Percentiles rank a stretch among this genome's conserved stretches.
Evolutionary conservation across 2,329 filamentous ascomycete genomes (phyloP).

Genomic region (Cryphonectria radicalis): DNA sequence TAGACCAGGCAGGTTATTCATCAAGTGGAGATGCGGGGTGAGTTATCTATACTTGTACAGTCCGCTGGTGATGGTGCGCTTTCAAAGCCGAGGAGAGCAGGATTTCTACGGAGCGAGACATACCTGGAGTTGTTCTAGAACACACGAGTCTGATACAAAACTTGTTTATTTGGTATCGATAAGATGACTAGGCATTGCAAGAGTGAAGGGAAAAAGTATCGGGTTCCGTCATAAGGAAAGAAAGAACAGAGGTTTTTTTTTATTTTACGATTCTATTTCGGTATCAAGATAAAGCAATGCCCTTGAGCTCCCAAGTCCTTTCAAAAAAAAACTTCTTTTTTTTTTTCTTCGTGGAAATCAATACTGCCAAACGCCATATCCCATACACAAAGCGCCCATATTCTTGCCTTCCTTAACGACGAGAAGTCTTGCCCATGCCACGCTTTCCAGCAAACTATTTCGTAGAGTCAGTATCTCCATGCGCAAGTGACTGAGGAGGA

Average conservation of each 20-base stretch:
- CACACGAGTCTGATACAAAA: background rate
- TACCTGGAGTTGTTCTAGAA: background rate
- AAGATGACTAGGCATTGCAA: background rate
- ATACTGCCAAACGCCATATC: constrained; percentile 27
- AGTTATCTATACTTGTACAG: background rate
- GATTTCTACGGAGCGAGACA: background rate
- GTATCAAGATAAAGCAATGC: constrained; percentile 9
- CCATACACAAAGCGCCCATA: constrained; percentile 11
- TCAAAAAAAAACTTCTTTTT: background rate
- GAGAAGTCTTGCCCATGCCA: constrained; percentile 85
- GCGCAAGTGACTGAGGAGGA: too few species aligned
- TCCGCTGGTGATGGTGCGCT: background rate
- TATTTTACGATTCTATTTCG: constrained; percentile 2
- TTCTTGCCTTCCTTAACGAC: constrained; percentile 54
- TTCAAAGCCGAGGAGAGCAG: background rate
- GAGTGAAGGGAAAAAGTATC: background rate
- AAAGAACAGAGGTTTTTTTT: background rate
- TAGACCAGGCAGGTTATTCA: too few species aligned
- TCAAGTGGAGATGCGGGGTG: too few species aligned
- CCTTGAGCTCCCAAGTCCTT: constrained; percentile 19
- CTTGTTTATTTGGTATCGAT: background rate
- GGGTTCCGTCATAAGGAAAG: background rate
- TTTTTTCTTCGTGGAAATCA: constrained; percentile 9
- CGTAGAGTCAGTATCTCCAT: constrained; percentile 39
- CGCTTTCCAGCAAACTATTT: constrained; percentile 83